Percentiles rank a stretch among this genome's conserved stretches.
Conservation (phyloP, 306 rosid genomes). For the Castanea sativa region DNA sequence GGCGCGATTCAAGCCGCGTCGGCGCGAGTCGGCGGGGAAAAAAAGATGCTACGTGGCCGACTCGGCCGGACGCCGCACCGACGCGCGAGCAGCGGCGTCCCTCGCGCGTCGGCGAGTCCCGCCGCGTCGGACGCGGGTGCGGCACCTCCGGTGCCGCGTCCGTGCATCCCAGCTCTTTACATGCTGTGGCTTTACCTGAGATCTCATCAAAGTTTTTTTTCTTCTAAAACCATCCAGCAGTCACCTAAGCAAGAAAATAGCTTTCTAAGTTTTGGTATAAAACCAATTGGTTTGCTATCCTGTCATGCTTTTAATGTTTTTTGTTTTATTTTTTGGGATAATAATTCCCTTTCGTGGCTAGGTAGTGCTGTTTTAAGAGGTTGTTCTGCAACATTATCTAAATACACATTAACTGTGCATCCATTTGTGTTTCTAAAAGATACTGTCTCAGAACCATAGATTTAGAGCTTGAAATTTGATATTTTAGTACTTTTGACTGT, state of each 20-base stretch:
- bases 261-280: background rate
- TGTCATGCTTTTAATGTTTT: no score
- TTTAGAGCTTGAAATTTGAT: slow-evolving; percentile 12
- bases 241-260: background rate
- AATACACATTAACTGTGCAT: no score
- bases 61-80: no score
- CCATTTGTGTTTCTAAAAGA: background rate
- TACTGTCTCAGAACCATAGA: background rate
- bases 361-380: background rate
- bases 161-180: no score
- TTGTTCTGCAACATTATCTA: background rate
- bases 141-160: no score
- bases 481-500: slow-evolving; percentile 9
- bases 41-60: no score
- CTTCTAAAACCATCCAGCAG: background rate
- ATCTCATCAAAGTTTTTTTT: background rate
- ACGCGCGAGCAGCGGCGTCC: no score
- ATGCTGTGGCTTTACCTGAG: background rate
- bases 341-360: background rate
- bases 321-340: background rate
- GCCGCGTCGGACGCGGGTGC: no score
- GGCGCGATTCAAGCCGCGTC: no score
- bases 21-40: no score
- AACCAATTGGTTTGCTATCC: no score
- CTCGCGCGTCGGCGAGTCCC: no score